Evolutionary conservation across 148 eudicot species (phyloP), one percentile per base, ranked within the genome.

Genomic region (Cornus kousa): DNA sequence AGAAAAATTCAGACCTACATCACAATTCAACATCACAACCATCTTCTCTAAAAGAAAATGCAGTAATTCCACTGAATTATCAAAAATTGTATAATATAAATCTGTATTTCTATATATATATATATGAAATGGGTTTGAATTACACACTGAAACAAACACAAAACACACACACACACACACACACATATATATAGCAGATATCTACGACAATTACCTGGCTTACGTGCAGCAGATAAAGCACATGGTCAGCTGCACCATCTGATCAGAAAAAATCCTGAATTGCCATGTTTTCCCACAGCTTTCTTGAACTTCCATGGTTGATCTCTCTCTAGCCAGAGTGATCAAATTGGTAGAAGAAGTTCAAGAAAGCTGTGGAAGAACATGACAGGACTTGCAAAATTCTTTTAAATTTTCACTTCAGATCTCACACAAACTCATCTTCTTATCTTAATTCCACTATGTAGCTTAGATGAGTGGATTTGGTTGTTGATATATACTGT

Each of bases 321-420:
- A 28, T 32, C 37, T 35, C 3, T 35, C 3, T 75, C n/a, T 4
- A 16, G 17, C 13, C 23, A 66, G 62, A 66, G 55, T 48, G 70
- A 71, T 40, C 67, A 62, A 71, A 23, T 37, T 28, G 46, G 59
- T 3, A 53, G 64, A 75, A 79, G 83, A 89, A 91, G 93, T 91
- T 91, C 95, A 91, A 91, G 95, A 91, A 91, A 91, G 95, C 91
- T 90, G 95, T 90, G 95, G 93, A 91, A 91, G 88, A 91, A 77
- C 87, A 91, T 90, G 91, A 82, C 89, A 80, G 87, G 89, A 84
- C 85, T 85, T 74, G 40, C 10, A 3, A 48, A 22, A 22, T 46
- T 33, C 7, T 6, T 11, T 12, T 9, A 4, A 43, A 3, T 40
- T 65, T 13, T 72, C 64, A 23, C 77, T 35, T 68, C 77, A 73